These are phyloP conservation scores for Fusarium keratoplasticum DNA, from an alignment of 2,329 filamentous ascomycete species.

Conservation along the genomic window DNA sequence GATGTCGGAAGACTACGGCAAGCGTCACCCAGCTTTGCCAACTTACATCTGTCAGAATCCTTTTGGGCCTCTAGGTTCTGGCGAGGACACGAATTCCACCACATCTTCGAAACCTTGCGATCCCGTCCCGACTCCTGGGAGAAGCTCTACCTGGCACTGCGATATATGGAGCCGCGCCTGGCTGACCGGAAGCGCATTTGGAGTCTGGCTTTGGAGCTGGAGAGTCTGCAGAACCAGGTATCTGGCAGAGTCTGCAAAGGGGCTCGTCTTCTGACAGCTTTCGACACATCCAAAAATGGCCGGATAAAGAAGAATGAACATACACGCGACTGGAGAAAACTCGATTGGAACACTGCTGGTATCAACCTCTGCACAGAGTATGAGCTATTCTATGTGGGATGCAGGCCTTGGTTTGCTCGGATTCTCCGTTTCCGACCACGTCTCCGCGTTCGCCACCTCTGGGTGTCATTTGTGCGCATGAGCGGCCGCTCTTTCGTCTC, in stretches of 20 bases:
- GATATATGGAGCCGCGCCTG: background rate
- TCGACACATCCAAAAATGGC: background rate
- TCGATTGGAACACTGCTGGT: background rate
- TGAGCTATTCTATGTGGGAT: background rate
- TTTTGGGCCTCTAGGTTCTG: constrained; percentile 28
- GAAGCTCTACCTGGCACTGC: constrained; percentile 1
- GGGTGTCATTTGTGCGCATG: constrained; percentile 14
- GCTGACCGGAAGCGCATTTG: constrained; percentile 17
- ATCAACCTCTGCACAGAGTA: background rate
- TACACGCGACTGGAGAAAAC: background rate
- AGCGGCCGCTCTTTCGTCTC: constrained; percentile 4
- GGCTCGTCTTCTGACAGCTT: background rate
- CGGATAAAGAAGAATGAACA: background rate
- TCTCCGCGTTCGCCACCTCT: constrained; percentile 1
- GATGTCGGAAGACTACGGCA: constrained; percentile 4
- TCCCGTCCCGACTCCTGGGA: constrained; percentile 16
- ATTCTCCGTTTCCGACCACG: background rate
- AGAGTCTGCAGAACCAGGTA: background rate
- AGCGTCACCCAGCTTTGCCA: constrained; percentile 3
- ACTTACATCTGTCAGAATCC: constrained; percentile 1
- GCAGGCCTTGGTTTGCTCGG: background rate
- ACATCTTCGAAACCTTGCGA: constrained; percentile 10
- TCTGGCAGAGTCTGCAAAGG: background rate
- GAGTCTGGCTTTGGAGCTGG: background rate
- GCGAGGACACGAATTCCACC: constrained; percentile 17